phyloP scores from a whole-genome alignment of 164 flowering plant genomes.

The Litsea cubeba region DNA sequence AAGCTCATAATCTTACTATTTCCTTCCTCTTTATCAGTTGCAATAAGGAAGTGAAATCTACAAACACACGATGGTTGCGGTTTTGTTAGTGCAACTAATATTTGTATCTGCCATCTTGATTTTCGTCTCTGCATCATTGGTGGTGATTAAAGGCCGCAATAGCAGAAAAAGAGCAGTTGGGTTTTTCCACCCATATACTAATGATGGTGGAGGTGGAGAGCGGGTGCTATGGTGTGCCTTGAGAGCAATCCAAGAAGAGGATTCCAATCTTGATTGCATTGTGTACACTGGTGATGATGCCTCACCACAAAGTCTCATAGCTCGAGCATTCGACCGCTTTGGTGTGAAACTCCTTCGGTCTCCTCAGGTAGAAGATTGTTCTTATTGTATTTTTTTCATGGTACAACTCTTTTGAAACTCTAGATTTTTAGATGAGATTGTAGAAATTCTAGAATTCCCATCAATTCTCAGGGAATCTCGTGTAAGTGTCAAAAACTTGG shows the following conservation, averaged over 20 bases:
- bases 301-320: constrained; percentile 46
- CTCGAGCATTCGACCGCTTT: constrained; percentile 79
- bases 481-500: too few species aligned
- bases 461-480: too few species aligned
- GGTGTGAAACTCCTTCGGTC: constrained; percentile 62
- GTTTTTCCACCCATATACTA: constrained; percentile 96
- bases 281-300: constrained; percentile 91
- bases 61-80: constrained; percentile 8
- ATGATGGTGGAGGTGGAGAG: constrained; percentile 99
- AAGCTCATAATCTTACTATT: too few species aligned
- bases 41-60: background rate
- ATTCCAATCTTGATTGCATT: constrained; percentile 59
- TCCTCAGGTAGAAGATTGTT: constrained; percentile 48
- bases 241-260: constrained; percentile 74
- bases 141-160: constrained; percentile 23
- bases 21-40: too few species aligned
- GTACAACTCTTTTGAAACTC: too few species aligned
- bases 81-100: constrained; percentile 18
- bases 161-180: constrained; percentile 51
- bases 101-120: constrained; percentile 10
- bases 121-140: constrained; percentile 4
- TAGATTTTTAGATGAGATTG: too few species aligned
- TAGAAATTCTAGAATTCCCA: too few species aligned
- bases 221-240: constrained; percentile 96
- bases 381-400: background rate